These are phyloP conservation scores for Aspergillus funiculosus DNA, from an alignment of 495 filamentous ascomycete genomes.

Conservation along the genomic window DNA sequence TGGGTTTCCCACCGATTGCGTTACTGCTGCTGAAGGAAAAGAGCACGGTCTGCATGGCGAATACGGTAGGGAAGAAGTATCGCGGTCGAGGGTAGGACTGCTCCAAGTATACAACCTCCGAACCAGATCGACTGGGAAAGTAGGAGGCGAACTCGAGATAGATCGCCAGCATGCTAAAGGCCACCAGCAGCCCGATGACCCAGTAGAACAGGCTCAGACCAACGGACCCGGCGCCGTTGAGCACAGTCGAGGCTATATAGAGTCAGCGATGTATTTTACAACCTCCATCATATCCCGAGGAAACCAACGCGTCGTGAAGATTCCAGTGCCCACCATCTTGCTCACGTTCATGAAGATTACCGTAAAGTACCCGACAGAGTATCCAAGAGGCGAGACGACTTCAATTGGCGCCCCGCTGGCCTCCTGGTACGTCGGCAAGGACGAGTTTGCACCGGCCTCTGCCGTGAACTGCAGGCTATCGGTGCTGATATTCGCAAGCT, in stretches of 20 bases:
- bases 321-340: constrained; percentile 62
- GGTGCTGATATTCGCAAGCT: constrained; percentile 13
- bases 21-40: constrained; percentile 61
- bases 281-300: too few relatives aligned
- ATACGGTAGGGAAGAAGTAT: constrained; percentile 56
- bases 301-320: constrained; percentile 57
- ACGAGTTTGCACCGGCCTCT: constrained; percentile 52
- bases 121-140: constrained; percentile 60
- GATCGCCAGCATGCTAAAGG: constrained; percentile 44
- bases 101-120: constrained; percentile 62
- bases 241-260: constrained; percentile 46
- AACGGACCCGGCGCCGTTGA: constrained; percentile 52
- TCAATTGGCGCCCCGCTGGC: constrained; percentile 60
- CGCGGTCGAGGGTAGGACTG: constrained; percentile 57
- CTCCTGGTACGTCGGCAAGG: constrained; percentile 54
- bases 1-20: constrained; percentile 41
- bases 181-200: constrained; percentile 52
- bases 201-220: constrained; percentile 57
- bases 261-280: neutral
- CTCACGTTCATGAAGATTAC: constrained; percentile 58
- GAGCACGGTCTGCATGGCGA: constrained; percentile 53
- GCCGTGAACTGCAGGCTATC: constrained; percentile 46
- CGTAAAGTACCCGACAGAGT: constrained; percentile 49
- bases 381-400: constrained; percentile 52
- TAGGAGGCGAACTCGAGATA: constrained; percentile 58